A percentile compares a stretch with the other conserved stretches of the same genome.
phyloP scores from a whole-genome alignment of 2,329 filamentous ascomycete genomes.

The Pseudogymnoascus sp. region DNA sequence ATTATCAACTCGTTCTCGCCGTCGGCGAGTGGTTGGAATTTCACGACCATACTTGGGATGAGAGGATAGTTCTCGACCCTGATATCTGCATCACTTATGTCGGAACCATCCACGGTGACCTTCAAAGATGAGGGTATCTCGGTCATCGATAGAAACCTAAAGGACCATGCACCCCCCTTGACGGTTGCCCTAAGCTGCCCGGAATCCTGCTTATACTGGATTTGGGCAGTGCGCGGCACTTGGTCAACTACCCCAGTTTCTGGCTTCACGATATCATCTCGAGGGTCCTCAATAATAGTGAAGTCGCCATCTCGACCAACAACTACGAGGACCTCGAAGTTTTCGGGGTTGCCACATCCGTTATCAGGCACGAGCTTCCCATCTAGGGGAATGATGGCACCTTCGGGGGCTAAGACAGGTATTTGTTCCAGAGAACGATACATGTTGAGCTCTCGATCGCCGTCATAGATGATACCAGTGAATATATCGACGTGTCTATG shows the following conservation, averaged over 20 bases:
- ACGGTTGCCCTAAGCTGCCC: neutral
- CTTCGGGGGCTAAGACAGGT: constrained; percentile 48
- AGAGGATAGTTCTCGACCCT: neutral
- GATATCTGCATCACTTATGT: constrained; percentile 2
- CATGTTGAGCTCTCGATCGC: constrained; percentile 43
- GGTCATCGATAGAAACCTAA: constrained; percentile 4
- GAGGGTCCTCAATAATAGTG: constrained; percentile 40
- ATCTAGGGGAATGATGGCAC: constrained; percentile 51
- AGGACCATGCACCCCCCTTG: neutral
- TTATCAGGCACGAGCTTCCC: constrained; percentile 34
- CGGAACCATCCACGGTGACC: neutral
- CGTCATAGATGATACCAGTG: constrained; percentile 49
- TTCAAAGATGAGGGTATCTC: neutral
- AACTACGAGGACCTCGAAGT: constrained; percentile 42
- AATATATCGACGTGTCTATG: constrained; percentile 50
- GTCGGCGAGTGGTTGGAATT: neutral
- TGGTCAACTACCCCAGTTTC: neutral
- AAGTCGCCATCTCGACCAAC: constrained; percentile 42
- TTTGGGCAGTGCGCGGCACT: neutral
- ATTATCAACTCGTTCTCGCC: neutral
- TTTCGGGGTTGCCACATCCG: constrained; percentile 39
- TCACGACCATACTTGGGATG: neutral
- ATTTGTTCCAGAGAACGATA: constrained; percentile 41
- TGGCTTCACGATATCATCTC: neutral
- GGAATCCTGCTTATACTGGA: neutral